phyloP scores from a whole-genome alignment of 805 yeast genomes.

The Suhomyces xylopsoci region DNA sequence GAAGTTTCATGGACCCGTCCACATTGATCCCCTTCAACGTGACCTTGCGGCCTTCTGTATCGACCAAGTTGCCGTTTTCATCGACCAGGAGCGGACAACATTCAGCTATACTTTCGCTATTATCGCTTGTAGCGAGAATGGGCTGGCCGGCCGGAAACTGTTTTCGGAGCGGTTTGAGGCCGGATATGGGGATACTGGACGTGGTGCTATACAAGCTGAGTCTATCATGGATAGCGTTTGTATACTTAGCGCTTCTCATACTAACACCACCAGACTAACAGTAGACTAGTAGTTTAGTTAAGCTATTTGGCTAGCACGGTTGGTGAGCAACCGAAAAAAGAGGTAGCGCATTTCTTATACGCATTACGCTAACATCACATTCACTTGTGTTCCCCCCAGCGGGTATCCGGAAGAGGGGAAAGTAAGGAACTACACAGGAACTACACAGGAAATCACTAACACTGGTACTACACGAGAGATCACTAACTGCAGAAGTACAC shows the following conservation, averaged over 20 bases:
- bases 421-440: too few species aligned
- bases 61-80: slow-evolving; percentile 54
- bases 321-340: neutral
- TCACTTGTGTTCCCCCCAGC: neutral
- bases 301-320: neutral
- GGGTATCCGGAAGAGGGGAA: neutral
- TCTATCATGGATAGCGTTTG: slow-evolving; percentile 33
- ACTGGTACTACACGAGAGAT: too few species aligned
- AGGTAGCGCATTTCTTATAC: neutral
- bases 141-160: slow-evolving; percentile 16
- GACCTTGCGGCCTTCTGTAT: slow-evolving; percentile 58
- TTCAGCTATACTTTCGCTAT: slow-evolving; percentile 7
- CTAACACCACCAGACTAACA: neutral
- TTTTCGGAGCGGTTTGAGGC: slow-evolving; percentile 27
- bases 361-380: neutral
- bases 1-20: slow-evolving; percentile 72
- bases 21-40: slow-evolving; percentile 76
- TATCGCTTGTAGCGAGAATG: slow-evolving; percentile 11
- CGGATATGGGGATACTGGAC: slow-evolving; percentile 23
- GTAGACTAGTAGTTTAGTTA: too few species aligned
- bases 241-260: slow-evolving; percentile 21
- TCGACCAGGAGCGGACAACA: slow-evolving; percentile 33
- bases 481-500: too few species aligned
- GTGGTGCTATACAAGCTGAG: slow-evolving; percentile 27
- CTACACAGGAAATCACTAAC: neutral